Evolutionary conservation across 495 filamentous ascomycete genomes (phyloP), one percentile per base, ranked within the genome.

Genomic region (Thozetella sp.): DNA sequence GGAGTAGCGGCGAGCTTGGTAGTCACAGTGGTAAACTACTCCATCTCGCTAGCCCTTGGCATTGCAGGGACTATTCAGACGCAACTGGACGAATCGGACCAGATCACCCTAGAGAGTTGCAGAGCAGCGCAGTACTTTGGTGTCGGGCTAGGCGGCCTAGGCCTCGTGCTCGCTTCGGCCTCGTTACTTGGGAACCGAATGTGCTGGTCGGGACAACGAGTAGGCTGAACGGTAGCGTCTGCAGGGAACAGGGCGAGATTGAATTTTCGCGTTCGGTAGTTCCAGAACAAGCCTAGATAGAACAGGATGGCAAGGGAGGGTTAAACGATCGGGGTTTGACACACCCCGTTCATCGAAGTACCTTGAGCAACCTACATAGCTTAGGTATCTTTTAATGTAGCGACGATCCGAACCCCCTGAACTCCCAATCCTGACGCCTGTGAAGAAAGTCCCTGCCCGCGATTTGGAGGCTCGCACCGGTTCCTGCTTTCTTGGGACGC

Each of bases 91-190:
- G 51, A 69, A 48, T 57, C 58, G 2, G 65, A 65, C 19, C 25
- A 64, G 23, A 58, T 70, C 62, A 55, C 68, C 2, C 60, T 90
- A 22, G 60, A 53, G 12, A 86, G 87, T 1, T 90, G 82, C 56
- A 75, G 83, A 19, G 81, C 77, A 2, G 84, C 84, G 2, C 75
- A 78, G 53, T 90, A 86, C 62, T 67, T 87, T 56, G 87, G 80
- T 1, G 76, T 85, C 55, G 88, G 87, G 2, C 61, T 86, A 2
- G 68, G 73, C 3, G 73, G 71, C 3, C 53, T 84, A 26, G 81
- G 85, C 4, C 65, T 83, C 20, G 55, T 73, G n/a, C 25, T 69
- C n/a, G 67, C 64, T 12, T 24, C 63, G 22, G 51, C 57, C 37
- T 69, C 66, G 48, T 25, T 62, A 13, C 25, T 63, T 6, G 53